These are phyloP conservation scores for Leccinum subrobustum DNA, from an alignment of 1,284 basidiomycete species.

Conservation along the genomic window DNA sequence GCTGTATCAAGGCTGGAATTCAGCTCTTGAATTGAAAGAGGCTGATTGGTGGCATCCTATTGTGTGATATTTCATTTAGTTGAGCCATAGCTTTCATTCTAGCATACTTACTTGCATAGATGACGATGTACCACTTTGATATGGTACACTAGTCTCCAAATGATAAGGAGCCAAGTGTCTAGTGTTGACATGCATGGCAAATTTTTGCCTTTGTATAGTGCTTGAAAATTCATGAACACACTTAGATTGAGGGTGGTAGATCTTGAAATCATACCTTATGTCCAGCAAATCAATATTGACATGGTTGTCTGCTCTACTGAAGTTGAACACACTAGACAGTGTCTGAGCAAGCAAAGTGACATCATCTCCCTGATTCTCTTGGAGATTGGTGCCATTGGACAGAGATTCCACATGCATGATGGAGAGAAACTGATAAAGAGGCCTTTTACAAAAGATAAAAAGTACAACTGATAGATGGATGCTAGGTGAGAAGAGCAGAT, in stretches of 20 bases:
- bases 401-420: slow-evolving; percentile 7
- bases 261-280: slow-evolving; percentile 4
- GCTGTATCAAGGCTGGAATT: background rate
- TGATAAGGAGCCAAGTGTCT: slow-evolving; percentile 10
- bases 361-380: background rate
- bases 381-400: background rate
- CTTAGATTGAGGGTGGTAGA: background rate
- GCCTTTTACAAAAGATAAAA: background rate
- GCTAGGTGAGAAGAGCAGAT: background rate
- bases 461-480: background rate
- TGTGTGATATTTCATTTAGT: background rate
- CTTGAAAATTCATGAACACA: background rate
- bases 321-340: background rate
- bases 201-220: slow-evolving; percentile 4
- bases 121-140: background rate
- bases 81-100: accelerated
- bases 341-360: background rate
- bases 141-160: background rate
- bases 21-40: background rate
- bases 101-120: slow-evolving; percentile 8
- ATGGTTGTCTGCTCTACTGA: background rate
- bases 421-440: background rate
- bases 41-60: background rate
- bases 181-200: slow-evolving; percentile 20
- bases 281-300: slow-evolving; percentile 1